These are phyloP conservation scores for Trichophyton benhamiae DNA, from an alignment of 2,329 filamentous ascomycete genomes.

Conservation along the genomic window DNA sequence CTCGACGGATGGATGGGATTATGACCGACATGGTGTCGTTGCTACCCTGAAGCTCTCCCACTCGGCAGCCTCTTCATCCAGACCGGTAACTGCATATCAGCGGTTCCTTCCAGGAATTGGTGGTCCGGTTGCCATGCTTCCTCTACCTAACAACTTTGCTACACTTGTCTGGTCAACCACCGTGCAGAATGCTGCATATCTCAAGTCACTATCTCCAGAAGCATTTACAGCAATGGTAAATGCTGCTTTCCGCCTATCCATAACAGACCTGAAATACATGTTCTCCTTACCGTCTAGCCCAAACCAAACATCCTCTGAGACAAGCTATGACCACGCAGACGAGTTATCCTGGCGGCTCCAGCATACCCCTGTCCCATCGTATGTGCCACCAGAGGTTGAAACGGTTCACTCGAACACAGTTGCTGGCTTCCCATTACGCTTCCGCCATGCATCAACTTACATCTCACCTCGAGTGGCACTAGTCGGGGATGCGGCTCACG, in stretches of 20 bases:
- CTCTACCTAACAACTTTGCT: slow-evolving; percentile 68
- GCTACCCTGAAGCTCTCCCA: slow-evolving; percentile 66
- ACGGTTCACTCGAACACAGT: slow-evolving; percentile 66
- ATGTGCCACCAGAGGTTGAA: slow-evolving; percentile 53
- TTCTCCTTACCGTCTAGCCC: slow-evolving; percentile 44
- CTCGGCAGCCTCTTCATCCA: slow-evolving; percentile 20
- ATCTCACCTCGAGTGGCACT: slow-evolving; percentile 80
- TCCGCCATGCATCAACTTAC: slow-evolving; percentile 91
- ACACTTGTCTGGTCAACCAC: slow-evolving; percentile 94
- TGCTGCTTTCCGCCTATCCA: slow-evolving; percentile 72
- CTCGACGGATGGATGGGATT: slow-evolving; percentile 80
- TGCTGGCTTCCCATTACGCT: slow-evolving; percentile 79
- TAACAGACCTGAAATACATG: slow-evolving; percentile 72
- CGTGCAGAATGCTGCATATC: slow-evolving; percentile 59
- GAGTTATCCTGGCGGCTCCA: slow-evolving; percentile 74
- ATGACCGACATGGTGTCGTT: slow-evolving; percentile 77
- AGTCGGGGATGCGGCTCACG: slow-evolving; percentile 89
- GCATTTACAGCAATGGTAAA: slow-evolving; percentile 86
- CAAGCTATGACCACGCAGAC: slow-evolving; percentile 42
- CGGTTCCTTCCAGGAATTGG: slow-evolving; percentile 70
- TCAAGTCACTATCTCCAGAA: slow-evolving; percentile 59
- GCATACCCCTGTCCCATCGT: slow-evolving; percentile 48
- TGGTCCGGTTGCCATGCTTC: slow-evolving; percentile 82
- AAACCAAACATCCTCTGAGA: slow-evolving; percentile 17
- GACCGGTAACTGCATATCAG: slow-evolving; percentile 73